Evolutionary conservation across 1,139 yeast genomes (phyloP).

Genomic region (Yamadazyma trypodendri): DNA sequence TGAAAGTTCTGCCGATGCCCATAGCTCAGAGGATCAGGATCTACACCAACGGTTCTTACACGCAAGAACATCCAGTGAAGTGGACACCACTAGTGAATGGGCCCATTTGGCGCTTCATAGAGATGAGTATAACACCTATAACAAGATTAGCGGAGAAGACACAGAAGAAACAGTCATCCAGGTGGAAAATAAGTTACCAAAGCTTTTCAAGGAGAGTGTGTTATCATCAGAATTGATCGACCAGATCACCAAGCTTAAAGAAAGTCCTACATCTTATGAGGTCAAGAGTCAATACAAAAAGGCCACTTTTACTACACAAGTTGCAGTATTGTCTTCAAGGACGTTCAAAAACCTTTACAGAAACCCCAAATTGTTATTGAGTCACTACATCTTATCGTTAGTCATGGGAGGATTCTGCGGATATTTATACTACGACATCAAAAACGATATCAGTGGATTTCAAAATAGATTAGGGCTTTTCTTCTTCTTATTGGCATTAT

Average conservation of each 20-base stretch:
- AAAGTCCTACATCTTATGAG: slow-evolving; percentile 31
- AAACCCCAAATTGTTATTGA: slow-evolving; percentile 79
- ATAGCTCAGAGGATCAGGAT: slow-evolving; percentile 21
- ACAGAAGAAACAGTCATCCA: slow-evolving; percentile 32
- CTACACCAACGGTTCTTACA: slow-evolving; percentile 38
- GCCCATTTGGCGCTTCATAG: slow-evolving; percentile 85
- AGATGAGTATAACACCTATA: slow-evolving; percentile 51
- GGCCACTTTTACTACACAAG: slow-evolving; percentile 64
- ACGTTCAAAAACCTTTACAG: slow-evolving; percentile 90
- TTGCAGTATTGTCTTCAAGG: slow-evolving; percentile 71
- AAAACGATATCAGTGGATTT: slow-evolving; percentile 91
- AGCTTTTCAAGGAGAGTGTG: slow-evolving; percentile 48
- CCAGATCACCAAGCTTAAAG: slow-evolving; percentile 44
- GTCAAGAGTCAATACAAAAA: slow-evolving; percentile 38
- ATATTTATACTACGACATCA: slow-evolving; percentile 72
- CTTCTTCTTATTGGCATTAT: slow-evolving; percentile 83
- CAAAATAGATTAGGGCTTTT: slow-evolving; percentile 92
- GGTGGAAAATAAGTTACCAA: slow-evolving; percentile 35
- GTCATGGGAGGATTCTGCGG: slow-evolving; percentile 85
- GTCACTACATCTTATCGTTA: slow-evolving; percentile 78
- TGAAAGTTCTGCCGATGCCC: slow-evolving; percentile 14
- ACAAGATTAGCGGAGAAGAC: slow-evolving; percentile 19
- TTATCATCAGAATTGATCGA: slow-evolving; percentile 46
- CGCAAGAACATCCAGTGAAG: slow-evolving; percentile 26
- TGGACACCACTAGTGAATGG: slow-evolving; percentile 80